Evolutionary conservation across 805 yeast species (phyloP).

Genomic region (Ascoidea rubescens): DNA sequence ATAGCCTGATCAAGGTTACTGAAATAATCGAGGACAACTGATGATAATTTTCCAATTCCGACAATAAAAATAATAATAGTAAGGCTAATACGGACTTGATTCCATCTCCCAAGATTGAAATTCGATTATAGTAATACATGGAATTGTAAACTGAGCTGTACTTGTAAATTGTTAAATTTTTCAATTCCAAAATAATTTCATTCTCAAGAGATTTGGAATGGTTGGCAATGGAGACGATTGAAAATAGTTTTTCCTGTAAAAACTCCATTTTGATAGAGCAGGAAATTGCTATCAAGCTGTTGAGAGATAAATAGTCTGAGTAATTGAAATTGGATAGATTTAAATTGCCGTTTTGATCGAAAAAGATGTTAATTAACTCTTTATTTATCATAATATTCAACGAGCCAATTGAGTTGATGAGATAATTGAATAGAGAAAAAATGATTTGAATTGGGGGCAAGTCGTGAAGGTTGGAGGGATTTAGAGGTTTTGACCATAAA

Average conservation of each 20-base stretch:
- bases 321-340: too few relatives aligned
- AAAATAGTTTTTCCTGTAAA: background rate
- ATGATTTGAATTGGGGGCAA: background rate
- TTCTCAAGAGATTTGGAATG: too few relatives aligned
- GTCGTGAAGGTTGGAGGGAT: background rate
- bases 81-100: background rate
- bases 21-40: background rate
- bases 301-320: background rate
- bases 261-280: background rate
- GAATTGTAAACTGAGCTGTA: background rate
- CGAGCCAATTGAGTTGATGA: background rate
- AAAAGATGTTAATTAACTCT: too few relatives aligned
- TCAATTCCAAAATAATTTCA: background rate
- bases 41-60: background rate
- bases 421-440: too few relatives aligned
- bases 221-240: too few relatives aligned
- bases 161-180: background rate
- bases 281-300: background rate
- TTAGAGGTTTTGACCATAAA: background rate
- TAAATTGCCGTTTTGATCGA: background rate
- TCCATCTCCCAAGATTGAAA: background rate
- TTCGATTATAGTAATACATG: background rate
- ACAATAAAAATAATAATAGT: too few relatives aligned
- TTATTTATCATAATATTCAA: too few relatives aligned
- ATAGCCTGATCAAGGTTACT: background rate